Evolutionary conservation across 1,284 basidiomycete genomes (phyloP), one percentile per base, ranked within the genome.

Genomic region (Schizophyllum commune): DNA sequence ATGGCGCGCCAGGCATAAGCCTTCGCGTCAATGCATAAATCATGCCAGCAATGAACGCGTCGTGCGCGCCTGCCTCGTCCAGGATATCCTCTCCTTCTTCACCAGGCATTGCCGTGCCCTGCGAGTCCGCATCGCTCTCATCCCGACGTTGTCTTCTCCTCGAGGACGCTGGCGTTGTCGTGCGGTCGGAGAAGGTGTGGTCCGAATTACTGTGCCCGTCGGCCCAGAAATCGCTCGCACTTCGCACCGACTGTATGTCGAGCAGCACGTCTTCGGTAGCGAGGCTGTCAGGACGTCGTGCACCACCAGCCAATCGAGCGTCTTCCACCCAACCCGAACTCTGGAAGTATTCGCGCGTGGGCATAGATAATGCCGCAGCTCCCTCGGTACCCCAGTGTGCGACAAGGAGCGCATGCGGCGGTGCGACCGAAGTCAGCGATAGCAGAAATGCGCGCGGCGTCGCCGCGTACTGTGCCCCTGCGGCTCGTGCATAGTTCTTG

Each of bases 11-110:
- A 52, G 89, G 89, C 55, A 84, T 70, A 59, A 91, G 74, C 34
- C 82, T 77, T 64, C 88, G 75, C 60, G 83, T 88, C 65, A 91
- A 68, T 0, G 88, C 82, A 71, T 83, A 91, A 62, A 91, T 87
- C 89, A 91, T 91, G 13, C 89, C 89, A 0, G 87, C 86, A 11
- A 91, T 81, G 66, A 91, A 92, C 8, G 89, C 89, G 62, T 89
- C 86, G 66, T 90, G 88, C 0, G 86, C 86, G 0, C 89, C 89
- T 6, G 84, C 79, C 66, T 90, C 88, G 68, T 91, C 88, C 4
- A 84, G 72, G 4, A 79, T 68, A 11, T 63, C 68, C 13, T 74
- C 72, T n/a, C 74, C 68, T n/a, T 76, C 72, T 6, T 63, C 66
- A 9, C 69, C 72, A 21, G 77, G 77, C 20, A 70, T 79, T 69